A percentile compares a stretch with the other conserved stretches of the same genome.
Conservation (phyloP, 257 asterid genomes). For the Forsythia suspensa region DNA sequence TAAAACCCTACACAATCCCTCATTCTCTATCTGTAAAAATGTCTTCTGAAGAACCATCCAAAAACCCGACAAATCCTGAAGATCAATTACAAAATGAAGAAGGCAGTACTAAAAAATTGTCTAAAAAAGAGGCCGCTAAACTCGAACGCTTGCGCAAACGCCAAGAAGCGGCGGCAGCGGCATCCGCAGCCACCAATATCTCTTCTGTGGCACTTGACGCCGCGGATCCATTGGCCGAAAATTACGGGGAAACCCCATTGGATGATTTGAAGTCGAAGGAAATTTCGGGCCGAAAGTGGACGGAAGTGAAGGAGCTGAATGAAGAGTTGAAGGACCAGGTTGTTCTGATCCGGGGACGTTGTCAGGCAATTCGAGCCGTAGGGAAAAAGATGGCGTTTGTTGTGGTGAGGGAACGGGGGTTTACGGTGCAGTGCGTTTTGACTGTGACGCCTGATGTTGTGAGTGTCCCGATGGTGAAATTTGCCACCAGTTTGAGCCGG, state of each 20-base stretch:
- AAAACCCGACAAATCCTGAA: conserved; percentile 16
- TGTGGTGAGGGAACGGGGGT: conserved; percentile 75
- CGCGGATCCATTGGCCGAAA: conserved; percentile 55
- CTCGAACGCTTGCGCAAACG: conserved; percentile 64
- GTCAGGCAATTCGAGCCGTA: conserved; percentile 66
- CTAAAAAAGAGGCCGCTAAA: conserved; percentile 86
- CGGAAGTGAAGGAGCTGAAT: conserved; percentile 48
- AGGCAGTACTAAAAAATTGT: conserved; percentile 41
- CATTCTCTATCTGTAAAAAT: conserved; percentile 16
- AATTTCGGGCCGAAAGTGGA: conserved; percentile 66
- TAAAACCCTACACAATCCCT: background rate
- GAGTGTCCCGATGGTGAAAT: conserved; percentile 82
- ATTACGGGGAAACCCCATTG: conserved; percentile 70
- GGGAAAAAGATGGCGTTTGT: conserved; percentile 80
- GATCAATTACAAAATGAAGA: conserved; percentile 36
- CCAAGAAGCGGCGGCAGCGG: conserved; percentile 56
- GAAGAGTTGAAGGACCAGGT: conserved; percentile 46
- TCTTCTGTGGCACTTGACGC: conserved; percentile 35
- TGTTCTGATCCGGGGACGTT: conserved; percentile 70
- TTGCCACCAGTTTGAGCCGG: conserved; percentile 56
- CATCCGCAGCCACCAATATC: conserved; percentile 35
- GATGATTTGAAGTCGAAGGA: conserved; percentile 74
- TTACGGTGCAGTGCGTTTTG: conserved; percentile 81
- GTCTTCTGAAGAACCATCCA: conserved; percentile 41
- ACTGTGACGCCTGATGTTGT: conserved; percentile 59